These are phyloP conservation scores for Russula ochroleuca DNA, from an alignment of 768 basidiomycete genomes.

Conservation along the genomic window DNA sequence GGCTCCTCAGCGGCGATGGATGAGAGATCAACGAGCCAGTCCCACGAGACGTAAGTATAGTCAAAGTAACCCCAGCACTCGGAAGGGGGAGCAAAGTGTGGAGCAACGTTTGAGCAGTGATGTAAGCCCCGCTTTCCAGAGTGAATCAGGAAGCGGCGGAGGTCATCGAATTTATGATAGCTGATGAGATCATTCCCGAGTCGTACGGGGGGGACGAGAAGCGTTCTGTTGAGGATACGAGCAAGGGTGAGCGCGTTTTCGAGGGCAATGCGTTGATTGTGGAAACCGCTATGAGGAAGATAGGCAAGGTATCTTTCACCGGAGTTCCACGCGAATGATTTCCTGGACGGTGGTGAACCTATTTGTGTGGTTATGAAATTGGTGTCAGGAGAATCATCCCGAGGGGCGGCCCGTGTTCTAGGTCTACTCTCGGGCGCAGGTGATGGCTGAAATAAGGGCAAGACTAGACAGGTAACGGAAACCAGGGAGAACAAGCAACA, in stretches of 20 bases:
- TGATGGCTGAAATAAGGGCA: neutral
- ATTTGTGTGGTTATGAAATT: neutral
- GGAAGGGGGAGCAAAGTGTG: slow-evolving; percentile 38
- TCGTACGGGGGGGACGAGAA: slow-evolving; percentile 72
- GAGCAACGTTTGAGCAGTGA: slow-evolving; percentile 46
- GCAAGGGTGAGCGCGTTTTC: slow-evolving; percentile 81
- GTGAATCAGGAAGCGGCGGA: slow-evolving; percentile 38
- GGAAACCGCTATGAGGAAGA: slow-evolving; percentile 79
- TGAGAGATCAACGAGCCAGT: slow-evolving; percentile 58
- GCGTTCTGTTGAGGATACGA: slow-evolving; percentile 64
- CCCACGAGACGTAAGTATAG: slow-evolving; percentile 65
- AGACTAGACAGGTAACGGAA: neutral
- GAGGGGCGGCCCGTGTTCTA: neutral
- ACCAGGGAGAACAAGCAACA: neutral
- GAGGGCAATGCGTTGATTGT: slow-evolving; percentile 82
- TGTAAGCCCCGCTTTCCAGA: slow-evolving; percentile 48
- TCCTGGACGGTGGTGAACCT: neutral
- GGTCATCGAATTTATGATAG: slow-evolving; percentile 51
- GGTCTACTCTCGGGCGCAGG: neutral
- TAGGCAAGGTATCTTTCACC: slow-evolving; percentile 60
- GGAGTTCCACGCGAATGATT: slow-evolving; percentile 11
- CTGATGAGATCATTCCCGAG: slow-evolving; percentile 58
- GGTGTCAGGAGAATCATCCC: neutral
- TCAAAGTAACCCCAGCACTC: slow-evolving; percentile 59
- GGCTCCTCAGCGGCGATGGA: slow-evolving; percentile 38